Evolutionary conservation across 108 stramenopile genomes (phyloP), one percentile per base, ranked within the genome.

Genomic region (Cyclostephanos invisitatus): DNA sequence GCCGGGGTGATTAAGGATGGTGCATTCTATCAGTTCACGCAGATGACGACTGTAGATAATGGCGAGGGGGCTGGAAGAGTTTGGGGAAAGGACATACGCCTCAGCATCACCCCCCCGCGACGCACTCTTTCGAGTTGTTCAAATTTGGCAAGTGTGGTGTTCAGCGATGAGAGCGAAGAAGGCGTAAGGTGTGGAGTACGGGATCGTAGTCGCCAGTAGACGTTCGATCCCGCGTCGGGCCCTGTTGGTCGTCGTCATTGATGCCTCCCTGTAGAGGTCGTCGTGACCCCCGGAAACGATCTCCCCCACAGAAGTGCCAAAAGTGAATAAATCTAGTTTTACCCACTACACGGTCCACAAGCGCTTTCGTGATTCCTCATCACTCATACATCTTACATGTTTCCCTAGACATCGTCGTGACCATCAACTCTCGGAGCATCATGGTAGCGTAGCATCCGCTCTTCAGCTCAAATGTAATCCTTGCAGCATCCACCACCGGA

Each of bases 381-480:
- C 37, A 42, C 21, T 22, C 10, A 10, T 56, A 15, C 24, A 58
- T 47, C 58, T 69, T 69, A 25, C 24, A 40, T 40, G 40, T 29
- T 59, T 78, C 69, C 66, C 82, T 78, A 28, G 35, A 35, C 64
- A 84, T 57, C 0, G 94, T 95, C 5, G 88, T 90, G 25, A 85
- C 8, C 91, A 95, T 92, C 25, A 95, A 54, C 65, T 95, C 94
- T 29, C 94, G 69, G 32, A 95, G 65, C 36, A 89, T 53, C 83
- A 92, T 90, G 21, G 94, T 95, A 4, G 94, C 94, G 62, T 92
- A 95, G 54, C 74, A 91, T 11, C 94, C 94, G 60, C 78, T 84
- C 12, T 82, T 74, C 5, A 95, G 83, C n/a, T 88, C 82, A 67
- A 95, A 95, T 2, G 36, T 56, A 54, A 92, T 67, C 14, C 67